Evolutionary conservation across 1,284 basidiomycete genomes (phyloP).

Genomic region (Fomitiporia mediterranea): DNA sequence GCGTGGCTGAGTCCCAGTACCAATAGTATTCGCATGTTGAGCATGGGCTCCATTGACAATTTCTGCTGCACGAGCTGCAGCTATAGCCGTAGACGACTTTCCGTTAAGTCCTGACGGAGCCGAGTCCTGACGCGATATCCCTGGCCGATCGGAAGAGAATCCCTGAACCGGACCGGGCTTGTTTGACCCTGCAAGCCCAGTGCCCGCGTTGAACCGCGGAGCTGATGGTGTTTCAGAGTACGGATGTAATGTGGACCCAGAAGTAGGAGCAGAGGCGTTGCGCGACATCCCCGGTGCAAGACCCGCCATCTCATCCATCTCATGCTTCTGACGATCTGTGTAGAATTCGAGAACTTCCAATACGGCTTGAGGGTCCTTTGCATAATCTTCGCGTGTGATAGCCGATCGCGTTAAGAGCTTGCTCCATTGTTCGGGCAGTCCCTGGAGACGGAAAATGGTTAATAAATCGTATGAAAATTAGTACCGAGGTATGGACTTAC

Average conservation of each 20-base stretch:
- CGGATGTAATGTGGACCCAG: slow-evolving; percentile 29
- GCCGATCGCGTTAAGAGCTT: slow-evolving; percentile 93
- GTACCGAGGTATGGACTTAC: slow-evolving; percentile 43
- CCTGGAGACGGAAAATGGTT: slow-evolving; percentile 41
- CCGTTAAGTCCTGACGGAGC: slow-evolving; percentile 46
- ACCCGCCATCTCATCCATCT: slow-evolving; percentile 67
- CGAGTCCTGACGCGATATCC: slow-evolving; percentile 53
- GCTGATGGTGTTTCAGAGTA: slow-evolving; percentile 41
- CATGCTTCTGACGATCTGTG: slow-evolving; percentile 94
- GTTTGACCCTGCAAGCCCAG: slow-evolving; percentile 69
- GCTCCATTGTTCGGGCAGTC: slow-evolving; percentile 96
- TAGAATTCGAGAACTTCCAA: slow-evolving; percentile 98
- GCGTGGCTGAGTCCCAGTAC: slow-evolving; percentile 35
- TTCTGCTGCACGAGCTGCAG: slow-evolving; percentile 57
- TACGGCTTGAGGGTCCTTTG: slow-evolving; percentile 94
- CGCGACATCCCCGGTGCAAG: slow-evolving; percentile 25
- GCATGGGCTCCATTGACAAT: slow-evolving; percentile 56
- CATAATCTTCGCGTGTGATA: slow-evolving; percentile 97
- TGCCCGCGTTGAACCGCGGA: slow-evolving; percentile 79
- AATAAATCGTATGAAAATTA: slow-evolving; percentile 2
- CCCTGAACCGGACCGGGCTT: slow-evolving; percentile 38
- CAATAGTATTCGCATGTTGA: slow-evolving; percentile 36
- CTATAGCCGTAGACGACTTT: slow-evolving; percentile 37
- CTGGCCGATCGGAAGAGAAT: slow-evolving; percentile 35
- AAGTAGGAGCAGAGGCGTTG: slow-evolving; percentile 24